phyloP scores from a whole-genome alignment of 768 basidiomycete genomes.

The Dacryopinax spathularia region DNA sequence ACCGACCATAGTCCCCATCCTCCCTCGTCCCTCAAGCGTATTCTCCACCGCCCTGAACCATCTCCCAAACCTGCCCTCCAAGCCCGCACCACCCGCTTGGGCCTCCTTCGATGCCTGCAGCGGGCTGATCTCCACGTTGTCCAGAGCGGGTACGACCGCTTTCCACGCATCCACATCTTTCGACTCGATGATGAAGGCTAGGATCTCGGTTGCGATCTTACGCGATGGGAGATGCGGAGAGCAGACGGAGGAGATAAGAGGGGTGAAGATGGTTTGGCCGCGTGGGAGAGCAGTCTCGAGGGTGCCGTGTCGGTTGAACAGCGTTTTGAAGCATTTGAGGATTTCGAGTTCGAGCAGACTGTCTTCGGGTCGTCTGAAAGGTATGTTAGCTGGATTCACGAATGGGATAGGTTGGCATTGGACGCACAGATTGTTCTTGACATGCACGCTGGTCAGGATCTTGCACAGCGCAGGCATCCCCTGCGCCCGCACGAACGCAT shows the following conservation, averaged over 20 bases:
- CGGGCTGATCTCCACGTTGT: slow-evolving; percentile 21
- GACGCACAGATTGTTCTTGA: slow-evolving; percentile 51
- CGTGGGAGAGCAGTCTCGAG: slow-evolving; percentile 14
- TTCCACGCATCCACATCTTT: slow-evolving; percentile 45
- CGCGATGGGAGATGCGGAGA: slow-evolving; percentile 67
- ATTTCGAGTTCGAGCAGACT: slow-evolving; percentile 70
- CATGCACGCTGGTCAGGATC: slow-evolving; percentile 58
- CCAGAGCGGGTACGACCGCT: slow-evolving; percentile 61
- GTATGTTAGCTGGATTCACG: neutral
- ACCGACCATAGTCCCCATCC: slow-evolving; percentile 90
- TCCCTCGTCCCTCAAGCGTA: slow-evolving; percentile 68
- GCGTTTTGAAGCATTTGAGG: slow-evolving; percentile 70
- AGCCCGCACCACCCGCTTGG: slow-evolving; percentile 14
- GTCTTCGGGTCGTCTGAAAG: slow-evolving; percentile 45
- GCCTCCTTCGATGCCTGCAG: slow-evolving; percentile 12
- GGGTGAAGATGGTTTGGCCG: neutral
- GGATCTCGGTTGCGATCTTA: slow-evolving; percentile 61
- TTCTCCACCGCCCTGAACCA: slow-evolving; percentile 79
- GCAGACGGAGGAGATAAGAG: slow-evolving; percentile 47
- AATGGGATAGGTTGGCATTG: slow-evolving; percentile 12
- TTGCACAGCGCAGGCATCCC: slow-evolving; percentile 79
- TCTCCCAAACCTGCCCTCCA: slow-evolving; percentile 43
- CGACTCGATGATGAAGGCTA: slow-evolving; percentile 58
- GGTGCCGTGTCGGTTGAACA: slow-evolving; percentile 43
- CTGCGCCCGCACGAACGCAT: slow-evolving; percentile 54